Evolutionary conservation across 106 monocot genomes (phyloP).

Genomic region (Dioscorea alata): DNA sequence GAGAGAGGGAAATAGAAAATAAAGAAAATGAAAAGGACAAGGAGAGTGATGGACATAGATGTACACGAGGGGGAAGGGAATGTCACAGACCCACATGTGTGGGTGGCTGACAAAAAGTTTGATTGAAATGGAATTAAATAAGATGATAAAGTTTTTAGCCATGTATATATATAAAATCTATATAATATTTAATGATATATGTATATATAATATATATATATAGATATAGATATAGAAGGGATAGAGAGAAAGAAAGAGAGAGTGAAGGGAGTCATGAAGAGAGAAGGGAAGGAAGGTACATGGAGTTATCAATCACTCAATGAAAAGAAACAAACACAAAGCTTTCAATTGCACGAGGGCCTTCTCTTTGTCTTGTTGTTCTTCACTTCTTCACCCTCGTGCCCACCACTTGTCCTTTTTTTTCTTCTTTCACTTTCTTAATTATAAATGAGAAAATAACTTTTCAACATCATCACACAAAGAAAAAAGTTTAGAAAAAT

Average conservation of each 20-base stretch:
- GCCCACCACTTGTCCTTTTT: background rate
- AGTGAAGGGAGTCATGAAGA: background rate
- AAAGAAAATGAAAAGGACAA: background rate
- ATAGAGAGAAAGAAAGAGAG: background rate
- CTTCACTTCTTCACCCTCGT: too few relatives aligned
- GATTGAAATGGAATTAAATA: too few relatives aligned
- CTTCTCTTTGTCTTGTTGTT: conserved; percentile 5
- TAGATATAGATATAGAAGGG: background rate
- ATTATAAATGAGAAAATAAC: background rate
- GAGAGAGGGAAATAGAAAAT: too few relatives aligned
- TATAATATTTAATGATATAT: too few relatives aligned
- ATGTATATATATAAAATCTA: too few relatives aligned
- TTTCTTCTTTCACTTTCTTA: background rate
- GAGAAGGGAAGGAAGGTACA: background rate
- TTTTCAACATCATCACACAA: too few relatives aligned
- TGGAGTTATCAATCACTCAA: background rate
- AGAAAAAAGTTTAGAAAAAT: too few relatives aligned
- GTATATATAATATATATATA: background rate
- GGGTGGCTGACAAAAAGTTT: too few relatives aligned
- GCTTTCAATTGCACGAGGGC: conserved; percentile 6
- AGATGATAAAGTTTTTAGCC: too few relatives aligned
- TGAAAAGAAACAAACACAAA: background rate
- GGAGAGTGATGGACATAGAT: background rate
- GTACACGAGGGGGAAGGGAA: background rate
- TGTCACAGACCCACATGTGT: background rate